Conservation (phyloP, 73 alveolate species). For the Paramecium sexaurelia region DNA sequence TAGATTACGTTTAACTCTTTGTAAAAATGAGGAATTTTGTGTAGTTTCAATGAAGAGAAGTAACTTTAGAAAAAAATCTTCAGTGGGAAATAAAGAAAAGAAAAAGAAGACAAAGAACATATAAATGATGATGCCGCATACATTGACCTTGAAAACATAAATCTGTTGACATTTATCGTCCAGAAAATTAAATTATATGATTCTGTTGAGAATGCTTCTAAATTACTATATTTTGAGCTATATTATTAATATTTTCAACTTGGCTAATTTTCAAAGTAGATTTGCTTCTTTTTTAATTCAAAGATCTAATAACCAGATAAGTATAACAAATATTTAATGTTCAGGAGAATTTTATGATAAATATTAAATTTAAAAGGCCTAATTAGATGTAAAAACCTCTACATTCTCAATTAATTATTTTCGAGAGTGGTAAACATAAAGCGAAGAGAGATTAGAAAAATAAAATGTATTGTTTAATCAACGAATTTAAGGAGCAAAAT, state of each 20-base stretch:
- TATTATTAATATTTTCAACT: slow-evolving; percentile 93
- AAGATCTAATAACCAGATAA: slow-evolving; percentile 88
- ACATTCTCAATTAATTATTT: not conserved
- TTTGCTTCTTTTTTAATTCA: slow-evolving; percentile 96
- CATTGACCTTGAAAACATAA: slow-evolving; percentile 70
- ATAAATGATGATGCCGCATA: slow-evolving; percentile 79
- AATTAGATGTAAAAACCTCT: slow-evolving; percentile 60
- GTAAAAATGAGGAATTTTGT: slow-evolving; percentile 96
- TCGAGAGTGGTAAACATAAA: slow-evolving; percentile 50
- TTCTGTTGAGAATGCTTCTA: slow-evolving; percentile 95
- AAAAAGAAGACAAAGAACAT: slow-evolving; percentile 86
- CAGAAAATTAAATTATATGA: slow-evolving; percentile 98
- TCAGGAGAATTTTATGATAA: slow-evolving; percentile 99
- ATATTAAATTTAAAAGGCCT: slow-evolving; percentile 72
- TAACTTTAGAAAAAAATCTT: slow-evolving; percentile 99
- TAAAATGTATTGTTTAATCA: slow-evolving; percentile 51
- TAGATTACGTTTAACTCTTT: slow-evolving; percentile 97
- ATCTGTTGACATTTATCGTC: slow-evolving; percentile 96
- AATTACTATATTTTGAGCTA: slow-evolving; percentile 95
- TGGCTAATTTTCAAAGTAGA: slow-evolving; percentile 90
- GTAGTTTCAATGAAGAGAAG: too few relatives aligned
- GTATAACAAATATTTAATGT: slow-evolving; percentile 95
- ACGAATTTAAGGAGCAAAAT: slow-evolving; percentile 49
- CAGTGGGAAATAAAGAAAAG: slow-evolving; percentile 93
- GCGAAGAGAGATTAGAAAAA: slow-evolving; percentile 60